These are phyloP conservation scores for Talaromyces sp. DNA, from an alignment of 2,329 filamentous ascomycete species.

Conservation along the genomic window DNA sequence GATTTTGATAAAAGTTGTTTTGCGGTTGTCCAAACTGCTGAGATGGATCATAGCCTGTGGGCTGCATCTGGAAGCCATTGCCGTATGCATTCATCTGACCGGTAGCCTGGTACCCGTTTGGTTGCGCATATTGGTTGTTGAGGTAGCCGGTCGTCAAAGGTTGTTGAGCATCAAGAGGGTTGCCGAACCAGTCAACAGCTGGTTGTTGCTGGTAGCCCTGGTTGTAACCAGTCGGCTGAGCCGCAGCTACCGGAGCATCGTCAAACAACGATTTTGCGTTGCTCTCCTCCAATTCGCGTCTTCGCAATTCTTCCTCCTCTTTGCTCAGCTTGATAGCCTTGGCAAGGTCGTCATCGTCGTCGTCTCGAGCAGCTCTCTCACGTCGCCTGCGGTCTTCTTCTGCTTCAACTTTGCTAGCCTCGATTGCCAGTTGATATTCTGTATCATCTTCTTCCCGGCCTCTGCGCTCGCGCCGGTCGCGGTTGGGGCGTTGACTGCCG, in stretches of 20 bases:
- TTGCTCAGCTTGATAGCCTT: slow-evolving; percentile 95
- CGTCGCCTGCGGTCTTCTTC: slow-evolving; percentile 83
- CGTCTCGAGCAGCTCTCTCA: slow-evolving; percentile 49
- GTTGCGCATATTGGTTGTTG: slow-evolving; percentile 69
- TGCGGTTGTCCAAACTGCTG: slow-evolving; percentile 41
- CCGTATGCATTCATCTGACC: slow-evolving; percentile 66
- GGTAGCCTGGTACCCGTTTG: slow-evolving; percentile 65
- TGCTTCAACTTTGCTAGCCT: slow-evolving; percentile 91
- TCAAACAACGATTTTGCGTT: slow-evolving; percentile 89
- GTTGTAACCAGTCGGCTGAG: slow-evolving; percentile 85
- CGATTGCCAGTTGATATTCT: slow-evolving; percentile 84
- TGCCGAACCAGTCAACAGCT: slow-evolving; percentile 95
- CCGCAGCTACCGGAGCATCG: slow-evolving; percentile 63
- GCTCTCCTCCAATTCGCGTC: slow-evolving; percentile 78
- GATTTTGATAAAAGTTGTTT: slow-evolving; percentile 47
- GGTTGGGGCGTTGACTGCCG: slow-evolving; percentile 37
- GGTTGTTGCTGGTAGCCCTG: slow-evolving; percentile 97
- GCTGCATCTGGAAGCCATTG: slow-evolving; percentile 65
- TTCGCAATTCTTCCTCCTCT: slow-evolving; percentile 81
- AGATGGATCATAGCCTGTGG: slow-evolving; percentile 62
- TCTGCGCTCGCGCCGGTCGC: slow-evolving; percentile 48
- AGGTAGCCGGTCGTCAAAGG: slow-evolving; percentile 65
- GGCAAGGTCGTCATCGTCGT: slow-evolving; percentile 81
- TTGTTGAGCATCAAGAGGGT: slow-evolving; percentile 77
- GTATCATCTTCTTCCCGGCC: slow-evolving; percentile 76